Evolutionary conservation across 2,329 filamentous ascomycete species (phyloP).

Genomic region (Aureobasidium sp.): DNA sequence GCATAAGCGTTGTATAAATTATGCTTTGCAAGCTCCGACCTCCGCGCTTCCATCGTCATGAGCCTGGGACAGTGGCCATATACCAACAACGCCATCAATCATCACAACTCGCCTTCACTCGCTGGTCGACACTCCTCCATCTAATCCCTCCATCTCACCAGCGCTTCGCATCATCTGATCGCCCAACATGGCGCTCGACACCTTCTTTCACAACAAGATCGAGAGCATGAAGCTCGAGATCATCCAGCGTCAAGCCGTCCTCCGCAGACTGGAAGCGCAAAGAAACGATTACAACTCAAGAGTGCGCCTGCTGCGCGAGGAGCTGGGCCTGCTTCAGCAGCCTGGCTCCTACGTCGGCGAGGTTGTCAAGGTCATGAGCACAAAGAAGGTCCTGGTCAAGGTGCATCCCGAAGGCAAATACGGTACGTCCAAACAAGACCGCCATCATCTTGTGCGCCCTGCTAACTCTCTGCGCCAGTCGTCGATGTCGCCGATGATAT

Average conservation of each 20-base stretch:
- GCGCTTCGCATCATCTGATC: neutral
- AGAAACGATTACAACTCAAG: constrained; percentile 99
- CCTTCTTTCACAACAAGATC: constrained; percentile 99
- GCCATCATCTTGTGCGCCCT: neutral
- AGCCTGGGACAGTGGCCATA: neutral
- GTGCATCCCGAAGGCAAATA: constrained; percentile 99
- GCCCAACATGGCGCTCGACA: constrained; percentile 89
- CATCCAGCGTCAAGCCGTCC: constrained; percentile 92
- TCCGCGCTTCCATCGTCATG: constrained; percentile 1
- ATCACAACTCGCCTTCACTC: constrained; percentile 4
- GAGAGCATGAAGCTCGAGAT: constrained; percentile 99
- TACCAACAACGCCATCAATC: neutral
- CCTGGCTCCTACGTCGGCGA: constrained; percentile 97
- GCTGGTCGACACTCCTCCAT: neutral
- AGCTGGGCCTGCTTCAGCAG: constrained; percentile 91
- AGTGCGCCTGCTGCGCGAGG: constrained; percentile 87
- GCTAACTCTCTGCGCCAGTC: constrained; percentile 44
- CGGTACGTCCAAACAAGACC: constrained; percentile 50
- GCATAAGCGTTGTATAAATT: neutral
- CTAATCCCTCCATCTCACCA: neutral
- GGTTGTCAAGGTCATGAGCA: constrained; percentile 99
- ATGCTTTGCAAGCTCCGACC: neutral
- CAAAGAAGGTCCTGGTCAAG: constrained; percentile 98
- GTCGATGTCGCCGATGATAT: constrained; percentile 93
- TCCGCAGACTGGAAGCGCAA: constrained; percentile 92